Conservation (phyloP, 1,284 basidiomycete genomes). For the Clitocybe nebularis region DNA sequence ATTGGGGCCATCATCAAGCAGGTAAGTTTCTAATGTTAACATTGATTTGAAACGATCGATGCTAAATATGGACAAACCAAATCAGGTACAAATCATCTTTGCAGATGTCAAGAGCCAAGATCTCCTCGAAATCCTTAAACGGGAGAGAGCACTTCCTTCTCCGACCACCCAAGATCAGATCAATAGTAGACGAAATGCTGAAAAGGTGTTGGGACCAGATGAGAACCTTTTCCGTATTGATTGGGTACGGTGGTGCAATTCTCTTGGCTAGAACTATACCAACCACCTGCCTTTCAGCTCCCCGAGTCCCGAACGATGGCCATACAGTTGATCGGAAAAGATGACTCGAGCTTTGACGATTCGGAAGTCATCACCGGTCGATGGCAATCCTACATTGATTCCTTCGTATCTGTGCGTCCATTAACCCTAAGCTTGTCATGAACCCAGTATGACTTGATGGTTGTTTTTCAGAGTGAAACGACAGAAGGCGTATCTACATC, state of each 20-base stretch:
- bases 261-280: constrained; percentile 2
- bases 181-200: constrained; percentile 79
- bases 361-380: constrained; percentile 77
- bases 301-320: constrained; percentile 70
- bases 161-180: constrained; percentile 83
- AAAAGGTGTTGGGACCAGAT: constrained; percentile 80
- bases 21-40: constrained; percentile 32
- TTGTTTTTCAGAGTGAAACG: constrained; percentile 39
- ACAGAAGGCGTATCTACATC: constrained; percentile 47
- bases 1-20: constrained; percentile 87
- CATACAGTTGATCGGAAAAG: constrained; percentile 85
- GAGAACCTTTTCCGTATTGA: constrained; percentile 92
- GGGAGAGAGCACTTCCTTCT: constrained; percentile 62
- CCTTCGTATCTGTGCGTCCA: constrained; percentile 72
- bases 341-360: constrained; percentile 86
- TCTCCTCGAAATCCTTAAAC: constrained; percentile 74
- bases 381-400: constrained; percentile 90
- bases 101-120: constrained; percentile 84
- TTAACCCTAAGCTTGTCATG: neutral
- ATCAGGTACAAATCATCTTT: constrained; percentile 72
- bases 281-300: constrained; percentile 42
- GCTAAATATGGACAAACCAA: constrained; percentile 3
- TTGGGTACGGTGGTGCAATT: constrained; percentile 59
- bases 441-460: constrained; percentile 4
- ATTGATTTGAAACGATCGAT: constrained; percentile 2